Percentiles rank a stretch among this genome's conserved stretches.
These are phyloP conservation scores for Fusarium nisikadoi DNA, from an alignment of 2,329 filamentous ascomycete genomes.

Conservation along the genomic window DNA sequence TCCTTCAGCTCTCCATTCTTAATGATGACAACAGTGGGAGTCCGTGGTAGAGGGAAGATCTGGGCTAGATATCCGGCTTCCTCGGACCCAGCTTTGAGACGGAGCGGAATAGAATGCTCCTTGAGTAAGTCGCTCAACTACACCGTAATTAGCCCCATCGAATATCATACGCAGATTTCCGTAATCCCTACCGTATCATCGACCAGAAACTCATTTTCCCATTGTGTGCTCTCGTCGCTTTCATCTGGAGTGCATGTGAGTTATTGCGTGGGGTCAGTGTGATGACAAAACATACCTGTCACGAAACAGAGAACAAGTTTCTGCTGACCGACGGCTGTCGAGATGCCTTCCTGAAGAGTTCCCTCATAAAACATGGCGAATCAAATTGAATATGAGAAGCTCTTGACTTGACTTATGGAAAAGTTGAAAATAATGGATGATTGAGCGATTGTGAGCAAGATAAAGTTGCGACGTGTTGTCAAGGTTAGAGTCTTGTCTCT, in stretches of 20 bases:
- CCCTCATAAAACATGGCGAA: constrained; percentile 81
- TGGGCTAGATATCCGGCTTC: constrained; percentile 85
- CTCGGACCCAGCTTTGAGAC: constrained; percentile 76
- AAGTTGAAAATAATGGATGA: not conserved
- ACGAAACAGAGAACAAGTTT: constrained; percentile 90
- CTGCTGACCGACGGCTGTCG: constrained; percentile 75
- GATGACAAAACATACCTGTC: constrained; percentile 64
- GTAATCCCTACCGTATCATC: constrained; percentile 62
- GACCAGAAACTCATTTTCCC: constrained; percentile 76
- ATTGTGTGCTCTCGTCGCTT: constrained; percentile 72
- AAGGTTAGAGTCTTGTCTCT: constrained; percentile 38
- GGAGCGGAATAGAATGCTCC: constrained; percentile 74
- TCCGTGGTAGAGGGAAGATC: constrained; percentile 81
- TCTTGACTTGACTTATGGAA: not conserved
- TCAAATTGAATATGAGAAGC: not conserved
- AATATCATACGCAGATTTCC: not conserved
- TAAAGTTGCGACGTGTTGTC: constrained; percentile 7
- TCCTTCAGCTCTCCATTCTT: constrained; percentile 81
- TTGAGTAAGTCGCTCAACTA: constrained; percentile 68
- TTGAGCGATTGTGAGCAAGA: not conserved
- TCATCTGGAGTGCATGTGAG: constrained; percentile 49
- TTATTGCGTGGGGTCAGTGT: not conserved
- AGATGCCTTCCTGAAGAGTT: constrained; percentile 82
- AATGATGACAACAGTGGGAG: constrained; percentile 84
- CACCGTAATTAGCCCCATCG: constrained; percentile 24